Evolutionary conservation across 1,284 basidiomycete species (phyloP).

Genomic region (Cryptococcus jaspeensis): DNA sequence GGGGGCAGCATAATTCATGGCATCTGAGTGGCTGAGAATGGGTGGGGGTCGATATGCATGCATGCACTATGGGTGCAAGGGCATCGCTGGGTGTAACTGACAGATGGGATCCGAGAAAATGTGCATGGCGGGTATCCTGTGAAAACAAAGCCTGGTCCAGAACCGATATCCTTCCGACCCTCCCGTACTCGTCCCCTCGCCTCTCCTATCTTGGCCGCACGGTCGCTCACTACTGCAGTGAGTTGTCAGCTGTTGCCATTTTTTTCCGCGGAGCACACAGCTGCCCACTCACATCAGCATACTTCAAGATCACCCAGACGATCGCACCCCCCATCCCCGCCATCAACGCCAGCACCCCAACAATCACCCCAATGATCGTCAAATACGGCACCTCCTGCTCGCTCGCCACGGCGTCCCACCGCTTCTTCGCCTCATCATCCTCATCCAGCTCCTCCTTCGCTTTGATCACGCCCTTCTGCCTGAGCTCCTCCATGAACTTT

Average conservation of each 20-base stretch:
- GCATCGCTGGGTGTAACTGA: no score
- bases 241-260: no score
- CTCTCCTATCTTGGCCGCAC: no score
- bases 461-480: conserved; percentile 33
- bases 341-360: conserved; percentile 32
- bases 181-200: no score
- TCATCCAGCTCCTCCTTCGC: conserved; percentile 16
- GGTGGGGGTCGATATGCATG: no score
- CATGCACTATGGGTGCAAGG: no score
- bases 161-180: no score
- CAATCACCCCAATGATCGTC: conserved; percentile 21
- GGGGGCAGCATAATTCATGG: no score
- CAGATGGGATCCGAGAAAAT: not conserved
- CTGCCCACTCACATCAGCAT: conserved; percentile 19
- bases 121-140: not conserved
- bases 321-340: conserved; percentile 21
- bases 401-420: conserved; percentile 15
- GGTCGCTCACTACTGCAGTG: no score
- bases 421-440: conserved; percentile 20
- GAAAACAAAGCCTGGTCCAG: not conserved
- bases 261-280: not conserved
- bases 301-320: conserved; percentile 29
- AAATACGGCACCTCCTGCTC: conserved; percentile 18
- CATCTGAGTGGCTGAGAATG: no score
- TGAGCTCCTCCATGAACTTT: conserved; percentile 34